Evolutionary conservation across 2,329 filamentous ascomycete species (phyloP).

Genomic region (Fusarium tanahbumbuense): DNA sequence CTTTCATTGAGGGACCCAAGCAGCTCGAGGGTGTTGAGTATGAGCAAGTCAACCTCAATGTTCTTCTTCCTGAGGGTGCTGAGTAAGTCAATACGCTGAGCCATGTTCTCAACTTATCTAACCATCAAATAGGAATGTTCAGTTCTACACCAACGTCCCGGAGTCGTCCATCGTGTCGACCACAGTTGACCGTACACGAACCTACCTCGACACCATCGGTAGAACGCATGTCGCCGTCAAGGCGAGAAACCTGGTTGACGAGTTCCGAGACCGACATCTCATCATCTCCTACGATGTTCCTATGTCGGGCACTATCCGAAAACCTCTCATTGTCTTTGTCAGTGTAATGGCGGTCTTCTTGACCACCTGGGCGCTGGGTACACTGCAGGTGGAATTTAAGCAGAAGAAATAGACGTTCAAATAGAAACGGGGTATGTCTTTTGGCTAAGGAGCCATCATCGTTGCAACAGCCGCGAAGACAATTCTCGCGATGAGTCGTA

Average conservation of each 20-base stretch:
- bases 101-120: conserved; percentile 30
- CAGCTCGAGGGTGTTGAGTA: conserved; percentile 88
- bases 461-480: conserved; percentile 21
- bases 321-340: conserved; percentile 84
- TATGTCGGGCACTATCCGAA: conserved; percentile 78
- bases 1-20: conserved; percentile 93
- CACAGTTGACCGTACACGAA: conserved; percentile 75
- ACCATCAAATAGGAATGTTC: conserved; percentile 75
- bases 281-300: conserved; percentile 91
- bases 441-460: conserved; percentile 17
- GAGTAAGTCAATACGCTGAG: conserved; percentile 66
- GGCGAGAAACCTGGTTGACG: conserved; percentile 89
- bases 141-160: conserved; percentile 80
- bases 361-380: conserved; percentile 78
- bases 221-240: conserved; percentile 84
- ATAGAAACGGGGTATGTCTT: conserved; percentile 23
- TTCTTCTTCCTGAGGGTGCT: conserved; percentile 92
- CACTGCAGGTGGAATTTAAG: conserved; percentile 82
- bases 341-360: conserved; percentile 81
- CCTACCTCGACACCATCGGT: conserved; percentile 93
- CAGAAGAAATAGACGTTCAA: conserved; percentile 53
- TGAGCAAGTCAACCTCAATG: conserved; percentile 79
- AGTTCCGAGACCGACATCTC: conserved; percentile 84
- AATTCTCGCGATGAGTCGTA: conserved; percentile 35
- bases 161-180: conserved; percentile 68